Evolutionary conservation across 257 asterid species (phyloP), one percentile per base, ranked within the genome.

Genomic region (Nicotiana tomentosiformis): DNA sequence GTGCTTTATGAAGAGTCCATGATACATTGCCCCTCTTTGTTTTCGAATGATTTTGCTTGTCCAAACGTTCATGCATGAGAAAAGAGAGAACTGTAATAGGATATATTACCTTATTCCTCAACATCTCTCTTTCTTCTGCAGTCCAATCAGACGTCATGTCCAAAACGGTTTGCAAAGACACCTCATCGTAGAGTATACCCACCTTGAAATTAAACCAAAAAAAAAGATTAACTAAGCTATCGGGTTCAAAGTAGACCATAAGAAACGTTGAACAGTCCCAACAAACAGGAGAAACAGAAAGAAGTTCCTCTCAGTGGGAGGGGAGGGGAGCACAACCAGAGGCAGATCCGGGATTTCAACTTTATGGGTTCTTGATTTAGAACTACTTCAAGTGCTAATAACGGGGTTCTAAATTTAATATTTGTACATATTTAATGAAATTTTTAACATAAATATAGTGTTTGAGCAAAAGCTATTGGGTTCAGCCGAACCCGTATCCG

Each of bases 131-230:
- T 90, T 96, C 99, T 87, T 83, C 91, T 7, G 77, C 78, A 30
- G 98, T 94, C 99, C 99, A 96, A 88, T 96, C 99, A 55, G 95
- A 92, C 18, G 92, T 91, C 88, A 96, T 82, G 87, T 96, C 98
- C 88, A 96, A 88, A 86, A 92, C 92, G 77, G 83, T 87, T 92
- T 96, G 98, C 65, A 94, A 88, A 83, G 98, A 89, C 67, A 82
- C 84, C 57, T 96, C 98, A 82, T 96, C 99, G 58, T 96, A 96
- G 77, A 96, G 89, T 85, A 96, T 39, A 37, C 99, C 99, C 83
- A 96, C 98, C 99, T 32, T 96, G 94, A 60, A 87, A 89, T 77
- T 55, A 67, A 39, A 0, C 51, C 51, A 8, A 18, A 74, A 53
- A 65, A 26, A 72, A 5, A 0, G 64, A 74, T 26, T 18, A 67